Evolutionary conservation across 345 rosid species (phyloP).

Genomic region (Kandelia obovata): DNA sequence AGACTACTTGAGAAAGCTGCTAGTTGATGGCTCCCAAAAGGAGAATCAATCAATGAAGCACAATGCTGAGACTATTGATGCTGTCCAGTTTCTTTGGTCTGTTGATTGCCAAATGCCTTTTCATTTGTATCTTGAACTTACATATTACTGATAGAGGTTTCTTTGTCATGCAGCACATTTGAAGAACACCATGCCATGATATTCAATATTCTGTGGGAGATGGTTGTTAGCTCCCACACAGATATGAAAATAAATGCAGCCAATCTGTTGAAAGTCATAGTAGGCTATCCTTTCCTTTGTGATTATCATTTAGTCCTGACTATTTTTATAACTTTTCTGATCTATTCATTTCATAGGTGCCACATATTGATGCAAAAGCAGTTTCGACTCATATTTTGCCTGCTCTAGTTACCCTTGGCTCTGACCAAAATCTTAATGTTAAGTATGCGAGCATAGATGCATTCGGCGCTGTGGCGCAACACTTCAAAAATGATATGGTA

Average conservation of each 20-base stretch:
- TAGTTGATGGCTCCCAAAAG: constrained; percentile 52
- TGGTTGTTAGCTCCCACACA: constrained; percentile 78
- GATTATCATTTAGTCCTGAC: constrained; percentile 12
- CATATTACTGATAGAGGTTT: constrained; percentile 22
- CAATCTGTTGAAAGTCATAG: constrained; percentile 71
- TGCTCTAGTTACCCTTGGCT: constrained; percentile 91
- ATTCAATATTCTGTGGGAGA: constrained; percentile 88
- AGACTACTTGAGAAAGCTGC: constrained; percentile 69
- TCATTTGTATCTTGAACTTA: constrained; percentile 8
- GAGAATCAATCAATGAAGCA: constrained; percentile 52
- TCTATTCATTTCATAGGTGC: constrained; percentile 48
- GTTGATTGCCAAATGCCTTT: constrained; percentile 22
- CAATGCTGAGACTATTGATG: constrained; percentile 56
- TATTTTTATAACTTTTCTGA: constrained; percentile 8
- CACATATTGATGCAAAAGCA: constrained; percentile 73
- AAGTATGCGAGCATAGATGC: constrained; percentile 97
- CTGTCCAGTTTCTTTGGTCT: constrained; percentile 94
- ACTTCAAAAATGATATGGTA: constrained; percentile 91
- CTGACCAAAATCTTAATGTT: constrained; percentile 84
- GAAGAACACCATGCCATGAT: constrained; percentile 79
- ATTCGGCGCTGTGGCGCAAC: constrained; percentile 93
- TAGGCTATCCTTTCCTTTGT: constrained; percentile 37
- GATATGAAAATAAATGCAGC: constrained; percentile 83
- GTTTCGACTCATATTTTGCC: constrained; percentile 83
- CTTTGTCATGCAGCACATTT: constrained; percentile 58